phyloP scores from a whole-genome alignment of 306 rosid species.

The Chamaecrista fasciculata region DNA sequence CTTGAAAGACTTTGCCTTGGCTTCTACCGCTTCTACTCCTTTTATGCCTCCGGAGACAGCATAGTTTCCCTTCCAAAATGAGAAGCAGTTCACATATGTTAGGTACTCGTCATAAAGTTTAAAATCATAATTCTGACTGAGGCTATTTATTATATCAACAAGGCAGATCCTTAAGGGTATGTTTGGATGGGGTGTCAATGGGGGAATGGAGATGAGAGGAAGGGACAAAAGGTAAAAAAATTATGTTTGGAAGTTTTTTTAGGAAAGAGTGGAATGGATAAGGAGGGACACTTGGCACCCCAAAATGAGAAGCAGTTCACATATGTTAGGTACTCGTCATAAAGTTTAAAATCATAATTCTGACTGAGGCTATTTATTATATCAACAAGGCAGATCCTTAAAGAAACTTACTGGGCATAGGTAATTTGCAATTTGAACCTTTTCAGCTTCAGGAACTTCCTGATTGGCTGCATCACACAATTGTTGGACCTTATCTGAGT shows the following conservation, averaged over 20 bases:
- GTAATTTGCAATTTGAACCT: constrained; percentile 95
- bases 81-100: constrained; percentile 2
- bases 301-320: constrained; percentile 18
- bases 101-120: constrained; percentile 1
- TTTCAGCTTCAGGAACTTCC: constrained; percentile 79
- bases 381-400: constrained; percentile 19
- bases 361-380: constrained; percentile 23
- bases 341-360: constrained; percentile 17
- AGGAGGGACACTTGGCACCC: too few relatives aligned
- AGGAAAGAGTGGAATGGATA: too few relatives aligned
- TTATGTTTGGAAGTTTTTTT: too few relatives aligned
- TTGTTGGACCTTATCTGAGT: constrained; percentile 86
- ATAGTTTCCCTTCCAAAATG: constrained; percentile 76
- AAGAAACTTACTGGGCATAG: constrained; percentile 78
- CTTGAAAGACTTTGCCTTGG: constrained; percentile 98
- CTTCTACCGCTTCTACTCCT: constrained; percentile 86
- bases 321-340: background rate
- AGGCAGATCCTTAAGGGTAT: constrained; percentile 21
- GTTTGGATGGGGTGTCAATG: too few relatives aligned
- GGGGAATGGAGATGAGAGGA: too few relatives aligned
- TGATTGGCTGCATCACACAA: constrained; percentile 91
- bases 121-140: constrained; percentile 19
- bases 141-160: constrained; percentile 26
- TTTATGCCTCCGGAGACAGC: constrained; percentile 97
- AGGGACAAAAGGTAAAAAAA: too few relatives aligned